These are phyloP conservation scores for Takashimella tepidaria DNA, from an alignment of 1,284 basidiomycete genomes.

Conservation along the genomic window DNA sequence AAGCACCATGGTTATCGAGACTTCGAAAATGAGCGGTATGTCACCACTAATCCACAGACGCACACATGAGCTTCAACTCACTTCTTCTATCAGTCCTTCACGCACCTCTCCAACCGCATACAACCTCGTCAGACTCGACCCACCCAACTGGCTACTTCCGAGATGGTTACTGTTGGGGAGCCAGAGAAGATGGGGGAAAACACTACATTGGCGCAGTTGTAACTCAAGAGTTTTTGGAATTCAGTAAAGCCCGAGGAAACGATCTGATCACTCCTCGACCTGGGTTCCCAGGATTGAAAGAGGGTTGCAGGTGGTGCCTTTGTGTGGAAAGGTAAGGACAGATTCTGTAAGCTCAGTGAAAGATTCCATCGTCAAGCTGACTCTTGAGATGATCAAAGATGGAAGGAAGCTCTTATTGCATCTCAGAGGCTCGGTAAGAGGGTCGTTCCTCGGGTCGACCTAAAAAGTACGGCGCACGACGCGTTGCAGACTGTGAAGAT, in stretches of 20 bases:
- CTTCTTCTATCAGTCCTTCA: constrained; percentile 28
- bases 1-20: constrained; percentile 35
- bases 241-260: constrained; percentile 39
- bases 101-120: constrained; percentile 35
- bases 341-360: neutral
- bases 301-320: constrained; percentile 46
- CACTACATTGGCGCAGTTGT: constrained; percentile 43
- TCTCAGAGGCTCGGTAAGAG: constrained; percentile 33
- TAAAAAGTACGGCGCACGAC: constrained; percentile 8
- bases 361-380: neutral
- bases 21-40: constrained; percentile 33
- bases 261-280: constrained; percentile 36
- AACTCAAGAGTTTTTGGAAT: constrained; percentile 41
- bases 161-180: constrained; percentile 43
- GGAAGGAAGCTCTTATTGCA: constrained; percentile 45
- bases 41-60: neutral
- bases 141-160: constrained; percentile 40
- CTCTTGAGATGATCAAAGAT: constrained; percentile 17
- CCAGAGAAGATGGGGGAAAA: constrained; percentile 29
- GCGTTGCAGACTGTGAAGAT: constrained; percentile 10
- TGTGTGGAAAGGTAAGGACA: constrained; percentile 38
- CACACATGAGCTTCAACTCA: neutral
- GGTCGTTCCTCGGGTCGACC: constrained; percentile 32
- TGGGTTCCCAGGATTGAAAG: constrained; percentile 37
- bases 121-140: constrained; percentile 25